phyloP scores from a whole-genome alignment of 179 eudicot species.

The Gypsophila paniculata region DNA sequence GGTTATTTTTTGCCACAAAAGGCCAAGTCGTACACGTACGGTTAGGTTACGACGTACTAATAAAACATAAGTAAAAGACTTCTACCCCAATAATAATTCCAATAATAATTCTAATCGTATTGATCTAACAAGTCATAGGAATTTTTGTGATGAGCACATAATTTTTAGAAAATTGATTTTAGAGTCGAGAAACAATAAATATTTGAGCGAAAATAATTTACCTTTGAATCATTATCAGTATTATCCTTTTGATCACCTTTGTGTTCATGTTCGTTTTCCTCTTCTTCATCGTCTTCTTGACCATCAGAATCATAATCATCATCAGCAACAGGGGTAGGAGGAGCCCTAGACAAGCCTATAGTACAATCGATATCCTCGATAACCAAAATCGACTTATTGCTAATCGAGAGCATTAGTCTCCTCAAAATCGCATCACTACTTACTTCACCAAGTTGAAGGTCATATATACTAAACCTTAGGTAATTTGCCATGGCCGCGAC shows the following conservation, averaged over 20 bases:
- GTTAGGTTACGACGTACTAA: too few species aligned
- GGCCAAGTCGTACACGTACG: too few species aligned
- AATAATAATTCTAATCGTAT: not conserved
- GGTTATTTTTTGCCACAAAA: too few species aligned
- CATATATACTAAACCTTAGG: constrained; percentile 33
- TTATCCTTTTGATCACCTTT: not conserved
- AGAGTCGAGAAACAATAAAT: not conserved
- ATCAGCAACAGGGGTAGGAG: too few species aligned
- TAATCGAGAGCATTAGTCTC: constrained; percentile 21
- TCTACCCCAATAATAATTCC: too few species aligned
- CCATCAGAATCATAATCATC: not conserved
- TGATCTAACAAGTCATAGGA: too few species aligned
- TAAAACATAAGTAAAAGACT: too few species aligned
- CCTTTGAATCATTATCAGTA: not conserved
- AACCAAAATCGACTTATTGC: constrained; percentile 31
- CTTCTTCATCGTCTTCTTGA: too few species aligned
- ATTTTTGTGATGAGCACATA: not conserved
- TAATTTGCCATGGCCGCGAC: constrained; percentile 39
- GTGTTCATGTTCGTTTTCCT: too few species aligned
- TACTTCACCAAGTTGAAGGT: constrained; percentile 28
- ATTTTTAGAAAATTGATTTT: not conserved
- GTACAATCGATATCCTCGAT: constrained; percentile 38
- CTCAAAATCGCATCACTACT: constrained; percentile 18
- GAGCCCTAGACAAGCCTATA: constrained; percentile 23
- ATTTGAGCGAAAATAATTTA: not conserved